phyloP scores from a whole-genome alignment of 2,329 filamentous ascomycete species.

The Colletotrichum eleusines region DNA sequence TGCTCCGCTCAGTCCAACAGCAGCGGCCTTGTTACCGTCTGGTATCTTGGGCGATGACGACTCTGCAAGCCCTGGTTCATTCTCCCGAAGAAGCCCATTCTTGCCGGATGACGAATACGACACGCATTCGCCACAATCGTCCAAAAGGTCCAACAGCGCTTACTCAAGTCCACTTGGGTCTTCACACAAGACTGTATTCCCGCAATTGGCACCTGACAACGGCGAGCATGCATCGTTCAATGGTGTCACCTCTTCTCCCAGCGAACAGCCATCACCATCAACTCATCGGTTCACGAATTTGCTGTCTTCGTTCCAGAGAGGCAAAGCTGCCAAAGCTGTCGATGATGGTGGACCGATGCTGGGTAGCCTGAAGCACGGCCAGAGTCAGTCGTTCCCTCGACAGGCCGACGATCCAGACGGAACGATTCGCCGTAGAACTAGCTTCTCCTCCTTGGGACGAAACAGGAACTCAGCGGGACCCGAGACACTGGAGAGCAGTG shows the following conservation, averaged over 20 bases:
- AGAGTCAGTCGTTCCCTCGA: constrained; percentile 83
- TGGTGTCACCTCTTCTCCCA: constrained; percentile 57
- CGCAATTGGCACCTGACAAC: constrained; percentile 59
- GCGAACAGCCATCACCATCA: constrained; percentile 48
- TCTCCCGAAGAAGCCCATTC: constrained; percentile 52
- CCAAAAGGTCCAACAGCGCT: constrained; percentile 66
- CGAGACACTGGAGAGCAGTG: constrained; percentile 54
- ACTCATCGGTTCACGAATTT: constrained; percentile 60
- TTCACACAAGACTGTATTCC: constrained; percentile 68
- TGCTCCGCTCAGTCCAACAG: constrained; percentile 82
- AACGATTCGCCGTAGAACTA: constrained; percentile 68
- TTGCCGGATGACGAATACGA: constrained; percentile 56
- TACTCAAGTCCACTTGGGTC: constrained; percentile 74
- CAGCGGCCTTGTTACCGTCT: constrained; percentile 79
- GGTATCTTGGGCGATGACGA: constrained; percentile 74
- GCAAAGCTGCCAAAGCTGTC: constrained; percentile 68
- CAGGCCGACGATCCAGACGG: constrained; percentile 68
- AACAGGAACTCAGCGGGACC: constrained; percentile 64
- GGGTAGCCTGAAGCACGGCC: constrained; percentile 76
- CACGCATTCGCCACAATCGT: constrained; percentile 72
- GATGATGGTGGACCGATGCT: constrained; percentile 71
- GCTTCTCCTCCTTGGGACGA: constrained; percentile 70
- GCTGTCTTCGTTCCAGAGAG: constrained; percentile 72
- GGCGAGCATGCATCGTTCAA: constrained; percentile 59
- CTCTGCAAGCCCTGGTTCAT: constrained; percentile 57